Conservation (phyloP, 2,329 filamentous ascomycete genomes). For the Dactylellina leptospora region DNA sequence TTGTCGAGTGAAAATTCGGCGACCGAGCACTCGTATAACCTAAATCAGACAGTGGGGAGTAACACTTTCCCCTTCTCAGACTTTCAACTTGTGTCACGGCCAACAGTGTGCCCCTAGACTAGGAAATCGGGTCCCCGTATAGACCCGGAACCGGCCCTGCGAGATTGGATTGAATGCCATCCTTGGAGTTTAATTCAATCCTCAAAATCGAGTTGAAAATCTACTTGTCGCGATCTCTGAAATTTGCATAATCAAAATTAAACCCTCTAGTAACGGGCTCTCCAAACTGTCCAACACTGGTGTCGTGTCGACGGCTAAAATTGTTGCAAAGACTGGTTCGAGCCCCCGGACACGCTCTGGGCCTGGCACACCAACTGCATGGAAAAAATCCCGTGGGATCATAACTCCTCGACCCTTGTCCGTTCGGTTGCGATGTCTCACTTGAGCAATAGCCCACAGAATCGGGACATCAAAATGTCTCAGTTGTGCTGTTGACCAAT, state of each 20-base stretch:
- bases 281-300: too few species aligned
- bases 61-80: constrained; percentile 25
- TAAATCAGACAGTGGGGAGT: constrained; percentile 4
- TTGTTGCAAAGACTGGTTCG: too few species aligned
- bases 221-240: too few species aligned
- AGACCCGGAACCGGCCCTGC: too few species aligned
- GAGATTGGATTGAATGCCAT: too few species aligned
- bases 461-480: constrained; percentile 48
- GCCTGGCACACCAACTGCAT: constrained; percentile 6
- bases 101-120: not conserved
- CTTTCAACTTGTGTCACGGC: constrained; percentile 48
- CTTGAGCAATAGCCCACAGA: constrained; percentile 41
- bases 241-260: too few species aligned
- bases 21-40: constrained; percentile 34
- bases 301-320: too few species aligned
- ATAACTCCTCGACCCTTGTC: constrained; percentile 36
- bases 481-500: constrained; percentile 24
- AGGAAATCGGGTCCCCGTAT: too few species aligned
- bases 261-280: too few species aligned
- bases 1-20: constrained; percentile 34
- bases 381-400: constrained; percentile 49
- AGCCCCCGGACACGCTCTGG: too few species aligned
- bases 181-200: too few species aligned
- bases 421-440: constrained; percentile 51
- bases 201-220: too few species aligned